Base-by-base conservation (phyloP, 2,329 filamentous ascomycete genomes). In the Neonectria neomacrospora region DNA sequence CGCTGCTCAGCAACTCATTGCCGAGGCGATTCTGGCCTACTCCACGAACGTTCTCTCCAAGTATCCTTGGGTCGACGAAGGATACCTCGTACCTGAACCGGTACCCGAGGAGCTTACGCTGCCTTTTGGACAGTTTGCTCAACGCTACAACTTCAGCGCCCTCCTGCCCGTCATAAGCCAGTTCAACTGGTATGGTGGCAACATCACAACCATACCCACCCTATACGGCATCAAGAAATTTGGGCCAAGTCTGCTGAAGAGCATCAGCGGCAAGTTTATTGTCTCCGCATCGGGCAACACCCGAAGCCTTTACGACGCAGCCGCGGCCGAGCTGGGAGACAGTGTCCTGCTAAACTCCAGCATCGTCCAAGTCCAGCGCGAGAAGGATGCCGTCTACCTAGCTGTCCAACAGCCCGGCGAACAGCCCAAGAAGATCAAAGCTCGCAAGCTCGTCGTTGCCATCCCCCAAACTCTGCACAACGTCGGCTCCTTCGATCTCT, bases 361-460 rank as follows among this genome's bases (percentile, higher is more conserved):
- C 0, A 58, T 71, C 1, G 20, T 64, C n/a, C 42, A 32, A 41
- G 5, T 63, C 34, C 7, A 71, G 54, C 23, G 45, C 30, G 2
- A 45, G 3, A 26, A 10, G n/a, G 28, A 14, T 0, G 58, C 58
- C 3, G 53, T 67, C 20, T 51, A 58, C 0, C 9, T 71, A 12
- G 28, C 60, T 3, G 64, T 71, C 0, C 28, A 71, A 34, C 58
- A 68, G 58, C 5, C 68, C 51, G 8, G 37, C 47, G n/a, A 67
- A 66, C 5, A 28, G 0, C 44, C 54, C 4, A 65, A 56, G 23
- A 41, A n/a, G 1, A 51, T 71, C 41, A 61, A 54, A 12, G 68
- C 69, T 3, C 73, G 72, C 59, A 77, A 75, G 66, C 64, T 77
- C 0, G 66, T 77, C 1, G 59, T 77, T 20, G 73, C 75, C 1